phyloP scores from a whole-genome alignment of 192 early-diverging fungal species.

The Chytriomyces confervae region DNA sequence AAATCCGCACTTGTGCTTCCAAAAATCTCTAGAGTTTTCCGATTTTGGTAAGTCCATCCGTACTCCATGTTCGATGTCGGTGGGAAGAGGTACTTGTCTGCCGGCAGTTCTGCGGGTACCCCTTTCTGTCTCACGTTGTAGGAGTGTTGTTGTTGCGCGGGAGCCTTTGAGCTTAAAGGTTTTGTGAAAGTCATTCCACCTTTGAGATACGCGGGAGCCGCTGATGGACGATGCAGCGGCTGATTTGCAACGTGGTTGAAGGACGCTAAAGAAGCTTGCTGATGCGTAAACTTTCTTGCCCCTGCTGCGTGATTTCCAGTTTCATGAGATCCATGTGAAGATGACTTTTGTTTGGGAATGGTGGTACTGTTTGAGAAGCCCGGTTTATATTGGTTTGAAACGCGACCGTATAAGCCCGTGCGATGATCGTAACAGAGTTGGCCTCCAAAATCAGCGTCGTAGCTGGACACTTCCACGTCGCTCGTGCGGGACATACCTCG shows the following conservation, averaged over 20 bases:
- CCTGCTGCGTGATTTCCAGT: neutral
- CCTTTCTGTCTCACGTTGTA: neutral
- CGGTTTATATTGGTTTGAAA: neutral
- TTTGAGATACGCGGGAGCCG: no score
- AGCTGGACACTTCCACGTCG: neutral
- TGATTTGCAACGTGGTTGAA: no score
- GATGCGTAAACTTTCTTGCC: no score
- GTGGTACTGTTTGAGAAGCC: neutral
- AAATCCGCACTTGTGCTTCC: slow-evolving; percentile 44
- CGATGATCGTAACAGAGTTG: neutral
- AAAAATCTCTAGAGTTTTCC: slow-evolving; percentile 34
- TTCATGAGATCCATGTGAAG: neutral
- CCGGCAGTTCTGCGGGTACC: neutral
- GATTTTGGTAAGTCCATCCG: slow-evolving; percentile 34
- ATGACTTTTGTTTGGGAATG: neutral
- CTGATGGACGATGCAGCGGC: no score
- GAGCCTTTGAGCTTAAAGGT: no score
- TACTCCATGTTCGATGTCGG: slow-evolving; percentile 41
- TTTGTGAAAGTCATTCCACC: no score
- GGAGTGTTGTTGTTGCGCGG: no score
- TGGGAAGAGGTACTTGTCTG: slow-evolving; percentile 34
- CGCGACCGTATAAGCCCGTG: neutral
- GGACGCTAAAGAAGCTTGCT: no score
- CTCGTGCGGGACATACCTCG: no score
- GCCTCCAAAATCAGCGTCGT: slow-evolving; percentile 3